These are phyloP conservation scores for Aspergillus heteromorphus DNA, from an alignment of 495 filamentous ascomycete species.

Conservation along the genomic window DNA sequence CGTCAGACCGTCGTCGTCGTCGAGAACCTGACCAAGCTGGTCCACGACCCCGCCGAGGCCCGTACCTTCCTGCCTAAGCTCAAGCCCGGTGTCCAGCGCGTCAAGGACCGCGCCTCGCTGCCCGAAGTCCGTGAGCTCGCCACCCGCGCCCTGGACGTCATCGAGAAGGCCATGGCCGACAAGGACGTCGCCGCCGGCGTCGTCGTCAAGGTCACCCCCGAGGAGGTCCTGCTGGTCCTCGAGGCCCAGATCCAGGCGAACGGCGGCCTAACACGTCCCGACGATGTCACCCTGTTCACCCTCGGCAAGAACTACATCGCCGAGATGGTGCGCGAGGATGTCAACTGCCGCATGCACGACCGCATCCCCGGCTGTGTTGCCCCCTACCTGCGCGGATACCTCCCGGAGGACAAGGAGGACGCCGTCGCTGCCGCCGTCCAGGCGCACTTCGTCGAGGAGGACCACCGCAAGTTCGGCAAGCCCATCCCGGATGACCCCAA, in stretches of 20 bases:
- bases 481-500: constrained; percentile 81
- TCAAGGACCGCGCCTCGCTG: constrained; percentile 81
- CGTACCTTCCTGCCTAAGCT: constrained; percentile 94
- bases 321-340: constrained; percentile 82
- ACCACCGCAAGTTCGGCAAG: constrained; percentile 79
- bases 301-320: constrained; percentile 69
- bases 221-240: constrained; percentile 71
- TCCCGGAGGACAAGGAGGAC: constrained; percentile 52
- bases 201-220: constrained; percentile 62
- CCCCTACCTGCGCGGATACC: constrained; percentile 71
- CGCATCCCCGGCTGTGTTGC: constrained; percentile 61
- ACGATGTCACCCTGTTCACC: constrained; percentile 58
- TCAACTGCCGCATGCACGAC: constrained; percentile 73
- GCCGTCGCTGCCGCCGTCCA: constrained; percentile 62
- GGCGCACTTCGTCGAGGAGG: constrained; percentile 69
- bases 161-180: constrained; percentile 88
- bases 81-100: constrained; percentile 85
- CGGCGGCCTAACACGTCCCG: constrained; percentile 54
- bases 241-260: constrained; percentile 67
- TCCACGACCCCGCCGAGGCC: constrained; percentile 95
- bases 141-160: constrained; percentile 72
- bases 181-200: constrained; percentile 50
- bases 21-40: constrained; percentile 97
- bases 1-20: constrained; percentile 96
- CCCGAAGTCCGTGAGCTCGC: constrained; percentile 94